Base-by-base conservation (phyloP, 345 rosid species). In the Salix viminalis region DNA sequence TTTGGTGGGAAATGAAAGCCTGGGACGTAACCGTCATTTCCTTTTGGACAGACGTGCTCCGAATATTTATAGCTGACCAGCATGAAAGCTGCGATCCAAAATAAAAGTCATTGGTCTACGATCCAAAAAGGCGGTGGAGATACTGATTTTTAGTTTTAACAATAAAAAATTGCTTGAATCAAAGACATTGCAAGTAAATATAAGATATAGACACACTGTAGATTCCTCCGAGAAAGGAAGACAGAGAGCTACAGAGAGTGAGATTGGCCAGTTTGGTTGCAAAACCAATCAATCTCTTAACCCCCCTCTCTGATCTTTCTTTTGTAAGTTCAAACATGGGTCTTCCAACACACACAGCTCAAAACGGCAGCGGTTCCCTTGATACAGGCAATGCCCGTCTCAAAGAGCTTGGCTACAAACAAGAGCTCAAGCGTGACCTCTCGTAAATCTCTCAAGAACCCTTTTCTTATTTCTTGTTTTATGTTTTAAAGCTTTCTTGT, bases 381-480 rank as follows among this genome's bases (percentile, higher is more conserved):
- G 97, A 91, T 82, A 88, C 97, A 9, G 92, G 96, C 73, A 89
- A 83, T 75, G 72, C 86, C 69, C 93, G 99, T 54, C 94, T 91
- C 76, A 85, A 77, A 65, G 91, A 95, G 86, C 96, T 95, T 65
- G 99, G 99, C 50, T 95, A 95, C 91, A 95, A 93, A 83, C 98
- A 95, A 83, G 99, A 95, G 67, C 98, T 95, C 74, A 93, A 93
- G 87, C 99, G 97, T 44, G 93, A 93, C 69, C 93, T 95, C 83
- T 95, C 96, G 97, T 93, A 87, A 86, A 79, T 30, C 48, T 71
- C 84, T 80, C 21, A 41, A 65, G 52, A 30, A 36, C 70, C 79
- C 65, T 37, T 52, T 37, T 21, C 50, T 67, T 5, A 1, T 11
- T 66, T 52, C 18, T 18, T 4, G 62, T 19, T 19, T 56, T 32